These are phyloP conservation scores for Tricholoma furcatifolium DNA, from an alignment of 768 basidiomycete genomes.

Conservation along the genomic window DNA sequence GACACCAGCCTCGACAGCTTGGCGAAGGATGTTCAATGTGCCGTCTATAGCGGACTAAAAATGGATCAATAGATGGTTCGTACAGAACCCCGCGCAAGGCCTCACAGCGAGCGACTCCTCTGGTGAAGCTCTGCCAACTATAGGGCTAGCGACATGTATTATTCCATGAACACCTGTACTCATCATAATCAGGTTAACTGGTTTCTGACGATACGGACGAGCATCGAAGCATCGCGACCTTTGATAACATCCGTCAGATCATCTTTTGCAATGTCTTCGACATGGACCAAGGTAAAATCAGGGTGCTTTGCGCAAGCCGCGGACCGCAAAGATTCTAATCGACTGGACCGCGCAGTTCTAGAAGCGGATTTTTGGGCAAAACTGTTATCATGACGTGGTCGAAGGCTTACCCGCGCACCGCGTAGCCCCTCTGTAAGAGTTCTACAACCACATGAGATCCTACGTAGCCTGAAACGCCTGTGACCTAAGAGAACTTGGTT, in stretches of 20 bases:
- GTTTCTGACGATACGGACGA: background rate
- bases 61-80: background rate
- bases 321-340: slow-evolving; percentile 3
- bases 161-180: slow-evolving; percentile 39
- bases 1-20: slow-evolving; percentile 10
- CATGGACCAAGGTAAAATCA: slow-evolving; percentile 6
- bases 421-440: slow-evolving; percentile 14
- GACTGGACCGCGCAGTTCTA: slow-evolving; percentile 8
- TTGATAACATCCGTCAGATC: slow-evolving; percentile 13
- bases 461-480: slow-evolving; percentile 18
- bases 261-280: slow-evolving; percentile 13
- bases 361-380: background rate
- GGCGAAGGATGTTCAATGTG: slow-evolving; percentile 13
- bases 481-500: slow-evolving; percentile 10
- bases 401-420: slow-evolving; percentile 16
- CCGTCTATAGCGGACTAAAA: slow-evolving; percentile 11
- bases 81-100: background rate
- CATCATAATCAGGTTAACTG: slow-evolving; percentile 25
- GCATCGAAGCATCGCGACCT: background rate
- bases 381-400: background rate
- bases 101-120: slow-evolving; percentile 7
- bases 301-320: slow-evolving; percentile 3
- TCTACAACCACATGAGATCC: slow-evolving; percentile 14
- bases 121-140: slow-evolving; percentile 8
- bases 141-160: slow-evolving; percentile 30